Evolutionary conservation across 2,329 filamentous ascomycete species (phyloP).

Genomic region (Cercospora nicotianae): DNA sequence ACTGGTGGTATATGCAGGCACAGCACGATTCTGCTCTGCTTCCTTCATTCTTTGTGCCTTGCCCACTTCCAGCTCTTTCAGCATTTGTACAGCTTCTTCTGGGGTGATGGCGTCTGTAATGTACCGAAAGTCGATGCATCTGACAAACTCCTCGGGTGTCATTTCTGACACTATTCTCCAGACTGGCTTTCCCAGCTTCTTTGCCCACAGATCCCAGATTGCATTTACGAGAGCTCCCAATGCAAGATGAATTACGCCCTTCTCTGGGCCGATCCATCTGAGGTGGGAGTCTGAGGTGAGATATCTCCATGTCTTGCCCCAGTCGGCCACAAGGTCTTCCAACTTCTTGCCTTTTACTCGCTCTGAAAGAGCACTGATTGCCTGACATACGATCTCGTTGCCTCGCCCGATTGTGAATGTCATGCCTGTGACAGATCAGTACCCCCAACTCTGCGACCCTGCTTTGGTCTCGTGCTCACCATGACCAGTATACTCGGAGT

Average conservation of each 20-base stretch:
- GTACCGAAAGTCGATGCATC: conserved; percentile 90
- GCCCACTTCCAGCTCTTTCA: conserved; percentile 63
- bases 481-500: conserved; percentile 69
- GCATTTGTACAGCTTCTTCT: conserved; percentile 72
- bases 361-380: conserved; percentile 75
- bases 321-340: conserved; percentile 73
- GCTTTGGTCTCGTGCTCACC: conserved; percentile 35
- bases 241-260: conserved; percentile 90
- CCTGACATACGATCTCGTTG: conserved; percentile 87
- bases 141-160: conserved; percentile 81
- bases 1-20: conserved; percentile 87
- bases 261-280: conserved; percentile 91
- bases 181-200: conserved; percentile 79
- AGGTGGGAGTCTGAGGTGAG: conserved; percentile 89
- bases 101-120: conserved; percentile 91
- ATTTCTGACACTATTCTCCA: conserved; percentile 90
- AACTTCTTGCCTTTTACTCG: conserved; percentile 75
- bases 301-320: conserved; percentile 86
- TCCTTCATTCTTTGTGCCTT: conserved; percentile 73
- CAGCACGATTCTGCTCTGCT: conserved; percentile 70
- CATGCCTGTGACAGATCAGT: conserved; percentile 55
- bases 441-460: not conserved
- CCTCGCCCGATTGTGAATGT: conserved; percentile 84
- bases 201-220: conserved; percentile 94
- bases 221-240: conserved; percentile 84